Percentiles rank a stretch among this genome's conserved stretches.
Evolutionary conservation across 257 asterid species (phyloP).

Genomic region (Oldenlandia corymbosa): DNA sequence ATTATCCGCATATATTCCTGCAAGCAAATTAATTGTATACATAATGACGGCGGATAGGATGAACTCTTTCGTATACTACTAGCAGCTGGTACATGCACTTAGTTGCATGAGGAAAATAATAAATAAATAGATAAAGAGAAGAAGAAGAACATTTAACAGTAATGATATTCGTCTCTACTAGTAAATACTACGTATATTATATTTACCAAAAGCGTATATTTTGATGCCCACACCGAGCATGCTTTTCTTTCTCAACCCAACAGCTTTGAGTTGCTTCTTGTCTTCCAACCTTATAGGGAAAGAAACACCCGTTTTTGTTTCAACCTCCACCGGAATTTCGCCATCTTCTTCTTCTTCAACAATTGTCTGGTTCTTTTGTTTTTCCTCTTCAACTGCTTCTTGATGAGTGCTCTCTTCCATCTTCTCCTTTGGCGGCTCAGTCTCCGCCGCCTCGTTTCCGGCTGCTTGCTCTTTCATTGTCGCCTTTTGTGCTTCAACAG

Average conservation of each 20-base stretch:
- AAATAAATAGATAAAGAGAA: too few species aligned
- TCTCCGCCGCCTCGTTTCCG: slow-evolving; percentile 16
- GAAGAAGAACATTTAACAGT: too few species aligned
- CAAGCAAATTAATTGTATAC: too few species aligned
- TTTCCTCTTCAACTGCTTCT: slow-evolving; percentile 17
- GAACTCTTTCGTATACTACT: too few species aligned
- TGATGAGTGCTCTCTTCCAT: slow-evolving; percentile 13
- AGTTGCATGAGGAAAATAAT: too few species aligned
- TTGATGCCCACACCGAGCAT: slow-evolving; percentile 67
- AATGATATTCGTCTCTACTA: too few species aligned
- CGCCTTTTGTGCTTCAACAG: slow-evolving; percentile 28
- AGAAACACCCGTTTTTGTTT: slow-evolving; percentile 55
- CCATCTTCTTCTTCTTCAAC: slow-evolving; percentile 23
- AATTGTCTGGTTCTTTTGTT: slow-evolving; percentile 21
- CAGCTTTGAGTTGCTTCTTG: slow-evolving; percentile 50
- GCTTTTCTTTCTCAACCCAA: slow-evolving; percentile 76
- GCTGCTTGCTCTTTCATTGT: slow-evolving; percentile 16
- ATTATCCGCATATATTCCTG: slow-evolving; percentile 67
- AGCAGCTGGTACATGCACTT: too few species aligned
- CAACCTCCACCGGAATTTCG: slow-evolving; percentile 50
- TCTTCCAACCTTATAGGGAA: slow-evolving; percentile 51
- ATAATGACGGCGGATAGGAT: too few species aligned
- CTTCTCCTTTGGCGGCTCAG: slow-evolving; percentile 23
- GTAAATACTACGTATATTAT: slow-evolving; percentile 4
- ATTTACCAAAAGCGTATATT: slow-evolving; percentile 56